Base-by-base conservation (phyloP, 257 asterid species). In the Solanum sparsipilum region DNA sequence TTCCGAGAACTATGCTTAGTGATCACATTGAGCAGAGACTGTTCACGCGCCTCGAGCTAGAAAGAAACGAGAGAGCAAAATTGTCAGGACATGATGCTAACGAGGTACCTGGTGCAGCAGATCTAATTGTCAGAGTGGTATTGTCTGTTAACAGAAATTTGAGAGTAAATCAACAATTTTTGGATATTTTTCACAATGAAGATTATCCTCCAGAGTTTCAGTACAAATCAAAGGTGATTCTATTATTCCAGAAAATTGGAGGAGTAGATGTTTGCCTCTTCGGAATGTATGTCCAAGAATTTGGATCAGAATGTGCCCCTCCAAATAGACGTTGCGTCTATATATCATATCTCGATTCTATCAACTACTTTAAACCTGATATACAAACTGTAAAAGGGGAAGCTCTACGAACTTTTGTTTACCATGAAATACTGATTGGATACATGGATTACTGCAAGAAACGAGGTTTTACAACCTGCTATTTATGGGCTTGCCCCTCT, bases 401-500 rank as follows among this genome's bases (percentile, higher is more conserved):
- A 90, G 93, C 94, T 91, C 93, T 96, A 68, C 96, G 98, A 87
- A 96, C 98, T 82, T 91, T 92, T 29, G 93, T 93, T 35, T 94
- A 96, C 92, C 96, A 96, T 25, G 98, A 96, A 91, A 91, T 96
- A 84, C 90, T 96, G 92, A 93, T 94, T 73, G 97, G 98, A 84
- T 96, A 96, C 92, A 96, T 94, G 67, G 96, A 93, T 82, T 94
- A 94, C 91, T 96, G 98, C 95, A 94, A 96, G 93, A 90, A 63
- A 85, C 91, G 85, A 70, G 98, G 98, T 86, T 96, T 93, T 84
- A 87, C 90, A 46, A 91, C 93, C 65, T 92, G 98, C 92, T 93
- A 94, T 34, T 90, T 96, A 89, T 96, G 98, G 98, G 95, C 97
- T 75, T 96, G 96, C 91, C 98, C 98, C 74, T 95, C 98, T 83